Percentiles rank a stretch among this genome's conserved stretches.
phyloP scores from a whole-genome alignment of 2,329 filamentous ascomycete genomes.

The Aureobasidium sp. region DNA sequence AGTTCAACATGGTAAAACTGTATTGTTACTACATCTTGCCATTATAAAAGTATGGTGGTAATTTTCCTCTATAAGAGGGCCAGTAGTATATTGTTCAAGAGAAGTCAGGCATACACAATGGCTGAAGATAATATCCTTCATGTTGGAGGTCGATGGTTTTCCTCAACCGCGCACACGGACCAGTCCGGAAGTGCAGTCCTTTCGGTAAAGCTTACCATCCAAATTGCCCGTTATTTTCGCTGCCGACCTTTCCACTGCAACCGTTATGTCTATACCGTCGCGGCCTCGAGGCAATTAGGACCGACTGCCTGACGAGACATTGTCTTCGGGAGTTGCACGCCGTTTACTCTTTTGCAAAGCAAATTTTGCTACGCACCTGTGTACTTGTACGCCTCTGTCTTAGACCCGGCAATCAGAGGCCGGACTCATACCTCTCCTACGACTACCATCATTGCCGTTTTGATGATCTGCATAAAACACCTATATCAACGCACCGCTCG shows the following conservation, averaged over 20 bases:
- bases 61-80: too few species aligned
- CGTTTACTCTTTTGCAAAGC: neutral
- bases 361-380: neutral
- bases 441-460: neutral
- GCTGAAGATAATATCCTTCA: too few species aligned
- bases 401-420: neutral
- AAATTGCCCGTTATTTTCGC: neutral
- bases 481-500: neutral
- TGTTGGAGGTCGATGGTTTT: too few species aligned
- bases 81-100: too few species aligned
- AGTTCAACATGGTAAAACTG: too few species aligned
- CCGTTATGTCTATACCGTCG: neutral
- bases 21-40: too few species aligned
- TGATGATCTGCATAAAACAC: neutral
- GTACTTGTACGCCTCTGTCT: too few species aligned
- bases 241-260: neutral
- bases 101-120: too few species aligned
- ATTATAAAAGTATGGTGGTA: too few species aligned
- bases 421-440: neutral
- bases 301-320: neutral
- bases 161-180: too few species aligned
- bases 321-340: neutral
- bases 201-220: neutral
- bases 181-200: neutral
- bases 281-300: neutral